phyloP scores from a whole-genome alignment of 2,329 filamentous ascomycete species.

The Cytospora mali region DNA sequence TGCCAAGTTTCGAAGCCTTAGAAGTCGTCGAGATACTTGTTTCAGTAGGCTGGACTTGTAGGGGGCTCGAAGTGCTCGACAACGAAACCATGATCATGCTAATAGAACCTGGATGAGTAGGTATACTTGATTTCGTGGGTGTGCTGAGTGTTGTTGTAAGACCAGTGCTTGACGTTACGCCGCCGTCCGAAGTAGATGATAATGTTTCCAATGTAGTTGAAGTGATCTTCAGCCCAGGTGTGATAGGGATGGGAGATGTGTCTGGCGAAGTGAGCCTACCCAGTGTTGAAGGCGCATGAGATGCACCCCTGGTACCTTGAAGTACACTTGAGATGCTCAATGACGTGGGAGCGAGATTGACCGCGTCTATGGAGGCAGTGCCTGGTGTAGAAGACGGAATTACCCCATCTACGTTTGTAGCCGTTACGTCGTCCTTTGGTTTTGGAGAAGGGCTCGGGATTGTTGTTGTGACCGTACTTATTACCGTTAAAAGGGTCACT shows the following conservation, averaged over 20 bases:
- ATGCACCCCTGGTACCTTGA: not conserved
- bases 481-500: too few relatives aligned
- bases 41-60: too few relatives aligned
- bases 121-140: not conserved
- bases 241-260: not conserved
- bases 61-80: too few relatives aligned
- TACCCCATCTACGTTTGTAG: not conserved
- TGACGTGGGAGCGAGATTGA: not conserved
- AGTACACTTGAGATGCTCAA: not conserved
- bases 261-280: not conserved
- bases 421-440: too few relatives aligned
- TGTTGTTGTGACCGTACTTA: too few relatives aligned
- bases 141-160: not conserved
- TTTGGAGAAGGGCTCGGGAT: too few relatives aligned
- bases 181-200: not conserved
- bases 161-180: not conserved
- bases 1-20: too few relatives aligned
- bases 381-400: not conserved
- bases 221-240: not conserved
- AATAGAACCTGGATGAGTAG: not conserved
- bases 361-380: not conserved
- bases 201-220: not conserved
- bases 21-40: too few relatives aligned
- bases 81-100: not conserved
- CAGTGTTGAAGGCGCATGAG: not conserved